Evolutionary conservation across 2,329 filamentous ascomycete genomes (phyloP).

Genomic region (Aureobasidium sp.): DNA sequence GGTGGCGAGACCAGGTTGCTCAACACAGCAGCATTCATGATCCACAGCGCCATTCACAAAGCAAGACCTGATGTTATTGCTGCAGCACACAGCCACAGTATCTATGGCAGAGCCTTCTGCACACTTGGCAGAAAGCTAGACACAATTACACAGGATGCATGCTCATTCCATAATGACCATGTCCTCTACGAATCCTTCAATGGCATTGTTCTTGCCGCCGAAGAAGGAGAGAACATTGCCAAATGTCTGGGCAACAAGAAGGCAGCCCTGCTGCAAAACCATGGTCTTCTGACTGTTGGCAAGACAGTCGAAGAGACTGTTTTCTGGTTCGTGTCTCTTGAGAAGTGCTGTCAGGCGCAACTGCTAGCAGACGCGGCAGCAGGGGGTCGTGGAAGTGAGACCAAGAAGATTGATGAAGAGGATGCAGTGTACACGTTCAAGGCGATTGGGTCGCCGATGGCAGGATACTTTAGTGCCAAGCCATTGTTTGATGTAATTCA

Average conservation of each 20-base stretch:
- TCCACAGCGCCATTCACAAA: slow-evolving; percentile 37
- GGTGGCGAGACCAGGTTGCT: slow-evolving; percentile 33
- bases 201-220: slow-evolving; percentile 38
- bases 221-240: slow-evolving; percentile 41
- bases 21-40: slow-evolving; percentile 42
- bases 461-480: slow-evolving; percentile 65
- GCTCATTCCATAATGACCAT: slow-evolving; percentile 36
- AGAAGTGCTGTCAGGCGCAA: slow-evolving; percentile 36
- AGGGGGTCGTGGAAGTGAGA: slow-evolving; percentile 54
- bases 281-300: slow-evolving; percentile 40
- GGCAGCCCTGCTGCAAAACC: slow-evolving; percentile 37
- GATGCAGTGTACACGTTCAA: slow-evolving; percentile 63
- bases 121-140: slow-evolving; percentile 37
- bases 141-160: slow-evolving; percentile 39
- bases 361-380: slow-evolving; percentile 53
- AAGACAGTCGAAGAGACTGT: slow-evolving; percentile 35
- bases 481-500: slow-evolving; percentile 65
- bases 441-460: slow-evolving; percentile 52
- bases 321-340: slow-evolving; percentile 37
- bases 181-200: slow-evolving; percentile 38
- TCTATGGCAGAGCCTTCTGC: slow-evolving; percentile 39
- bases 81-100: slow-evolving; percentile 40
- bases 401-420: slow-evolving; percentile 59
- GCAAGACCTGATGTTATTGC: slow-evolving; percentile 39
- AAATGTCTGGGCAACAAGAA: slow-evolving; percentile 34